Base-by-base conservation (phyloP, 495 filamentous ascomycete species). In the Aspergillus ostianus region DNA sequence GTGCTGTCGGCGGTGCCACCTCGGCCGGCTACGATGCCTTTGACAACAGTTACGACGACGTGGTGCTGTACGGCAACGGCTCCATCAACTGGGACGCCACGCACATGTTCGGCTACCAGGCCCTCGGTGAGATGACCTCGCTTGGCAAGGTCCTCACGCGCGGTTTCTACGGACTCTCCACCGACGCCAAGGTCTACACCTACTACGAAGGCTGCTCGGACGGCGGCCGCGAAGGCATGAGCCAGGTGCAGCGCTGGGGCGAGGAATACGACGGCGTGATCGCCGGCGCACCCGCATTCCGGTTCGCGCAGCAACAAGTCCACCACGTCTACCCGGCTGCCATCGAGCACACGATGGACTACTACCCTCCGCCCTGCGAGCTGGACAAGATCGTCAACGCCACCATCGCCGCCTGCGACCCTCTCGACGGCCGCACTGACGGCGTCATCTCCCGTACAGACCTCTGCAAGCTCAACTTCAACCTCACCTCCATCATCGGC, bases 321-420 rank as follows among this genome's bases (percentile, higher is more conserved):
- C 67, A 80, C 51, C 82, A 83, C 58, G 58, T 83, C 1, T 78
- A 71, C 55, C 65, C 79, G 17, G 63, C 68, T 13, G 66, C 70
- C 2, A 78, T 80, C 7, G 79, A 82, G 61, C 58, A 79, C 53
- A 78, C 75, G 10, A 51, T 77, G 13, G 71, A 72, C 56, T 82
- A 84, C 67, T 82, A 72, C 65, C 80, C 82, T 27, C 72, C 76
- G 0, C 75, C 78, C 2, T 85, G 82, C 53, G 80, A 83, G 61
- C 56, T 84, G 7, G 69, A 67, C 15, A 77, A 79, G 61, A 82
- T 84, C 53, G 76, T 77, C 18, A 82, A 80, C 53, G 70, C 70
- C 17, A 82, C 80, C 17, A 82, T 84, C 55, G 67, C 72, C 3
- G 76, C 77, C 23, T 85, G 82, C 21, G 82, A 85, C 56, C 64